A percentile compares a stretch with the other conserved stretches of the same genome.
These are phyloP conservation scores for Diaporthe amygdali DNA, from an alignment of 2,329 filamentous ascomycete species.

Conservation along the genomic window DNA sequence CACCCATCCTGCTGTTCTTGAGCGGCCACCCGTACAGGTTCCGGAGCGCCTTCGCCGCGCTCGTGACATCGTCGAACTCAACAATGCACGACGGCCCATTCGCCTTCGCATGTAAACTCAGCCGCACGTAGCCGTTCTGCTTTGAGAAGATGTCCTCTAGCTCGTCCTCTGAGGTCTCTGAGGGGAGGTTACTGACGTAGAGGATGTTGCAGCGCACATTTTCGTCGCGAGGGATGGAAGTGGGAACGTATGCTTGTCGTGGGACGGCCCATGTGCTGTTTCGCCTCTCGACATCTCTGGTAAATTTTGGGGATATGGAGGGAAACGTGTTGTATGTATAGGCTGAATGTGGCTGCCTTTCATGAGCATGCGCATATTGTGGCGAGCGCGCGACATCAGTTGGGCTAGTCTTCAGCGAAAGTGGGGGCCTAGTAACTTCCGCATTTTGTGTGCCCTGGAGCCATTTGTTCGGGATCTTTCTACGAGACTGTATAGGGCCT, in stretches of 20 bases:
- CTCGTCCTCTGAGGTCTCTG: slow-evolving; percentile 93
- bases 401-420: not conserved
- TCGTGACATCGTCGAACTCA: slow-evolving; percentile 93
- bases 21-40: slow-evolving; percentile 87
- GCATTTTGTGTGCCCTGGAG: too few species aligned
- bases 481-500: not conserved
- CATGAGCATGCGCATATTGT: not conserved
- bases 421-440: not conserved
- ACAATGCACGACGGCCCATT: slow-evolving; percentile 99
- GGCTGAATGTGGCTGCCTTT: not conserved
- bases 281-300: not conserved
- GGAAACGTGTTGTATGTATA: not conserved
- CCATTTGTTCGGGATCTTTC: not conserved
- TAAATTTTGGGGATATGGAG: not conserved
- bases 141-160: slow-evolving; percentile 92
- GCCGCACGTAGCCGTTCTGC: slow-evolving; percentile 91
- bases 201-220: slow-evolving; percentile 98
- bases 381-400: not conserved
- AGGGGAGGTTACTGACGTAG: slow-evolving; percentile 95
- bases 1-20: slow-evolving; percentile 92
- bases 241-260: too few species aligned
- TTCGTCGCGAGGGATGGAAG: slow-evolving; percentile 90
- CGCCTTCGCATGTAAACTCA: slow-evolving; percentile 93
- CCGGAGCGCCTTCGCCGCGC: slow-evolving; percentile 87
- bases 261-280: not conserved